phyloP scores from a whole-genome alignment of 352 stramenopile species.

The Phytopythium kandeliae region DNA sequence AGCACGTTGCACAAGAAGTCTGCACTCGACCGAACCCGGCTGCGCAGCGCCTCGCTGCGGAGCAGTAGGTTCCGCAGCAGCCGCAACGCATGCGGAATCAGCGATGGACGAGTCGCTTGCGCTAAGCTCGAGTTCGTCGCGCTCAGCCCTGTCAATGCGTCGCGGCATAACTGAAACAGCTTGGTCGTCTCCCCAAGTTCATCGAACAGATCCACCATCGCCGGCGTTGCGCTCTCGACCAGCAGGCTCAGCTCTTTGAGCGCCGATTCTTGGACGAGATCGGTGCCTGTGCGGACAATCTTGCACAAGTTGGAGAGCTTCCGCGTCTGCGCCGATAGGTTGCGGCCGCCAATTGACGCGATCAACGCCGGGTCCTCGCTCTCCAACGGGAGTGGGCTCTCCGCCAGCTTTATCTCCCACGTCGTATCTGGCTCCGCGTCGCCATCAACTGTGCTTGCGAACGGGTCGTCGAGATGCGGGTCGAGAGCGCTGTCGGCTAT shows the following conservation, averaged over 20 bases:
- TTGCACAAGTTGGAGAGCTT: constrained; percentile 24
- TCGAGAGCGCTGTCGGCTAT: constrained; percentile 2
- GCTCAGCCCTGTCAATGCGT: constrained; percentile 8
- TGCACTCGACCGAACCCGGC: constrained; percentile 18
- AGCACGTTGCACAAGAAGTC: constrained; percentile 18
- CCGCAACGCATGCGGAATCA: constrained; percentile 12
- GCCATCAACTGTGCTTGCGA: constrained; percentile 9
- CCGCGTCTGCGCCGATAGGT: constrained; percentile 24
- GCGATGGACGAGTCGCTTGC: neutral
- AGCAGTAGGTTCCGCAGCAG: constrained; percentile 38
- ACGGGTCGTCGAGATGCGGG: constrained; percentile 19
- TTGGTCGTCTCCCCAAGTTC: constrained; percentile 31
- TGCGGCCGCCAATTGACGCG: constrained; percentile 7
- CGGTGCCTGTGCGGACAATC: constrained; percentile 8
- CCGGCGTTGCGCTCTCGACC: constrained; percentile 14
- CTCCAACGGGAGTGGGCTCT: constrained; percentile 18
- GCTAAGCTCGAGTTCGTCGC: constrained; percentile 3
- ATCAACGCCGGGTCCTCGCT: neutral
- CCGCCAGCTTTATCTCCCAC: constrained; percentile 20
- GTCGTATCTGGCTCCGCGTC: constrained; percentile 8
- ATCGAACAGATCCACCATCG: constrained; percentile 28
- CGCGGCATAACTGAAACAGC: constrained; percentile 9
- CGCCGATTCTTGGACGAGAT: constrained; percentile 16
- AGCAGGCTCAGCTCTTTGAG: constrained; percentile 26
- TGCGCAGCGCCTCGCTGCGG: constrained; percentile 29